Evolutionary conservation across 441 rosid species (phyloP).

Genomic region (Omphalea diandra): DNA sequence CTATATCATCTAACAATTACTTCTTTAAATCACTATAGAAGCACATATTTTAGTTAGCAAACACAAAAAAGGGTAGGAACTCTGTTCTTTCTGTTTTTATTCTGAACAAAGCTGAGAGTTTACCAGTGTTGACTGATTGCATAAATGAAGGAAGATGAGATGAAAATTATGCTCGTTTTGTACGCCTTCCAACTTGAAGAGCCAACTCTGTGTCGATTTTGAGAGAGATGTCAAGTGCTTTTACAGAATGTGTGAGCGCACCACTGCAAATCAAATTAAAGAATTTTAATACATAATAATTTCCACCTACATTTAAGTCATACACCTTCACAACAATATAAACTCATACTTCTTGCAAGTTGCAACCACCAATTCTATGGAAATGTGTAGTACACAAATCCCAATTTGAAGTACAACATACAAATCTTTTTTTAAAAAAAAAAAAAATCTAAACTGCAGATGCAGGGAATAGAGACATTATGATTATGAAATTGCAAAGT

Average conservation of each 20-base stretch:
- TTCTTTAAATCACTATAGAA: no score
- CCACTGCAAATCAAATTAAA: slow-evolving; percentile 50
- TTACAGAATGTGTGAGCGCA: slow-evolving; percentile 86
- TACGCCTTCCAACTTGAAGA: no score
- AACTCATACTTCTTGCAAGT: slow-evolving; percentile 5
- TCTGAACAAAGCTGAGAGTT: no score
- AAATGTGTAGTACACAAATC: not conserved
- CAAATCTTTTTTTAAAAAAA: not conserved
- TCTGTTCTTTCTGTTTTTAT: no score
- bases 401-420: not conserved
- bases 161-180: no score
- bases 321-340: not conserved
- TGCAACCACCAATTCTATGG: not conserved
- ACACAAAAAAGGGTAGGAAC: no score
- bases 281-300: not conserved
- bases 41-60: no score
- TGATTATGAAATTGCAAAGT: not conserved
- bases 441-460: no score
- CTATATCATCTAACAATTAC: no score
- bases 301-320: not conserved
- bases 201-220: no score
- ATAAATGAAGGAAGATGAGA: no score
- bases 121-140: no score
- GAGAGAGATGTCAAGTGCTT: slow-evolving; percentile 64
- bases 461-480: not conserved